Conservation (phyloP, 2,329 filamentous ascomycete genomes). For the Davidsoniella virescens region DNA sequence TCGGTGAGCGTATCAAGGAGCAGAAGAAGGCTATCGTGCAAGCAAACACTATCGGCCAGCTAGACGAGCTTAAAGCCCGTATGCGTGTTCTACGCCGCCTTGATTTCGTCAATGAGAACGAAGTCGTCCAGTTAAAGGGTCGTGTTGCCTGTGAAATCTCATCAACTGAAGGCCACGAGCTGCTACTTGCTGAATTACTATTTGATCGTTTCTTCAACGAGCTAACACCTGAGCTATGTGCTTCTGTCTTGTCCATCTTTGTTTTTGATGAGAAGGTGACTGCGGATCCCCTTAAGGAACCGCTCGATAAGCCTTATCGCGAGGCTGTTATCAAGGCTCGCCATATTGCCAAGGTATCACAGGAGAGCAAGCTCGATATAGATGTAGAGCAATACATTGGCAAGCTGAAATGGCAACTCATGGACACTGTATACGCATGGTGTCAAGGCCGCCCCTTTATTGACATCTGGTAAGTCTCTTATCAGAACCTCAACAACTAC, state of each 20-base stretch:
- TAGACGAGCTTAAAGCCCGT: conserved; percentile 90
- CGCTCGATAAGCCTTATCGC: conserved; percentile 69
- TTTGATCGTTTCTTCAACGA: conserved; percentile 99
- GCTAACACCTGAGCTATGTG: conserved; percentile 71
- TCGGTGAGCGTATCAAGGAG: conserved; percentile 66
- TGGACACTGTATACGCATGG: conserved; percentile 93
- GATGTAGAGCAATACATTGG: conserved; percentile 89
- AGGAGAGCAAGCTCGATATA: conserved; percentile 84
- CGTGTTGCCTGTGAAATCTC: conserved; percentile 96
- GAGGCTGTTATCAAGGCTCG: conserved; percentile 79
- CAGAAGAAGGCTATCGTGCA: conserved; percentile 75
- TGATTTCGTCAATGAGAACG: conserved; percentile 86
- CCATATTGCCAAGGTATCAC: conserved; percentile 79
- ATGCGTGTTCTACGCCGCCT: conserved; percentile 89
- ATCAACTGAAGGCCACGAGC: conserved; percentile 75
- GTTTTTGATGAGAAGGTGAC: conserved; percentile 95
- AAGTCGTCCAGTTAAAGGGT: conserved; percentile 92
- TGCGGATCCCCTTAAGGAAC: conserved; percentile 60
- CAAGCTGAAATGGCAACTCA: conserved; percentile 83
- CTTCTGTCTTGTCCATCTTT: conserved; percentile 78
- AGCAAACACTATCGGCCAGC: conserved; percentile 74
- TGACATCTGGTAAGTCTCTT: conserved; percentile 69
- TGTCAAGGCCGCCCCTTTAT: conserved; percentile 78
- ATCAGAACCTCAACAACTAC: background rate
- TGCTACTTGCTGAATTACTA: conserved; percentile 80